Conservation (phyloP, 2,329 filamentous ascomycete species). For the Pseudocercospora cruenta region DNA sequence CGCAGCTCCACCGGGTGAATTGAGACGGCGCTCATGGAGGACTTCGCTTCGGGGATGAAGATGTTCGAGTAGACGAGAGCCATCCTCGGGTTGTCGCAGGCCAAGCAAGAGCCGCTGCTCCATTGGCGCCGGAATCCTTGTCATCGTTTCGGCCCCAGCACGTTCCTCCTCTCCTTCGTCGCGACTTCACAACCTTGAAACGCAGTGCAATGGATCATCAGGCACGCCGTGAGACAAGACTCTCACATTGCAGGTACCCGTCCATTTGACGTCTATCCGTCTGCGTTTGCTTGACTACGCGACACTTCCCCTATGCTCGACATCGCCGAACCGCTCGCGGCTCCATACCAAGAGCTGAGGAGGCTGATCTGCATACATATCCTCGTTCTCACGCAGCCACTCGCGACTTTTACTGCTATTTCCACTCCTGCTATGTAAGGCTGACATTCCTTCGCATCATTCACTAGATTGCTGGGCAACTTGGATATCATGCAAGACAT, state of each 20-base stretch:
- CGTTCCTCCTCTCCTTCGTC: not conserved
- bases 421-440: not conserved
- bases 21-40: too few species aligned
- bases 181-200: not conserved
- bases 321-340: not conserved
- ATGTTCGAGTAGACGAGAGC: too few species aligned
- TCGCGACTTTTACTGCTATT: not conserved
- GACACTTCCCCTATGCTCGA: not conserved
- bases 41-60: too few species aligned
- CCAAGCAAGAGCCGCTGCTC: not conserved
- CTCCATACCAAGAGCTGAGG: not conserved
- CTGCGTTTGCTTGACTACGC: not conserved
- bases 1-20: not conserved
- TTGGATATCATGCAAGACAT: not conserved
- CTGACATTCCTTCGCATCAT: constrained; percentile 8
- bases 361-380: constrained; percentile 7
- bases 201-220: not conserved
- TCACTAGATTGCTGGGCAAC: constrained; percentile 1
- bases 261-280: not conserved
- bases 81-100: not conserved
- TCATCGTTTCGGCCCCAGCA: not conserved
- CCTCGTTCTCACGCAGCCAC: not conserved
- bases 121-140: not conserved
- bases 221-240: constrained; percentile 2
- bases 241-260: not conserved